phyloP scores from a whole-genome alignment of 2,329 filamentous ascomycete genomes.

The Trichothecium roseum region DNA sequence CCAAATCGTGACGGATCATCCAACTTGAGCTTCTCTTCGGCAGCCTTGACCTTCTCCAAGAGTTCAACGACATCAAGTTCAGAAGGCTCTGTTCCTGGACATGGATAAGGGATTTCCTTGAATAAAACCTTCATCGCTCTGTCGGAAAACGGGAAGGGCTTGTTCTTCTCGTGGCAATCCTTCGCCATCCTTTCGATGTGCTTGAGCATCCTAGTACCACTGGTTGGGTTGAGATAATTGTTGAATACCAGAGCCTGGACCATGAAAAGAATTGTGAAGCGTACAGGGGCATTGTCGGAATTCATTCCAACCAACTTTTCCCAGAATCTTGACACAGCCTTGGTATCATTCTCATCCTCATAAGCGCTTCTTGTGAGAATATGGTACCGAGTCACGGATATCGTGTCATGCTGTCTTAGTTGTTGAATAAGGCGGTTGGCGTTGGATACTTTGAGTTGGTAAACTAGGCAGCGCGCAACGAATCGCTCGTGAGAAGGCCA shows the following conservation, averaged over 20 bases:
- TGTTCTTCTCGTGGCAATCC: slow-evolving; percentile 12
- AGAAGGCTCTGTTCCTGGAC: slow-evolving; percentile 34
- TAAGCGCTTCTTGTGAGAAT: slow-evolving; percentile 4
- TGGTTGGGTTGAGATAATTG: slow-evolving; percentile 47
- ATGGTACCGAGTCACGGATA: slow-evolving; percentile 13
- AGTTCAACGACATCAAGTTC: slow-evolving; percentile 30
- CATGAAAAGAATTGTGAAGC: slow-evolving; percentile 48
- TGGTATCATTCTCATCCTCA: background rate
- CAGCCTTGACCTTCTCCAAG: slow-evolving; percentile 23
- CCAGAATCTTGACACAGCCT: background rate
- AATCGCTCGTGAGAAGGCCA: slow-evolving; percentile 19
- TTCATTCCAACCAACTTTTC: slow-evolving; percentile 11
- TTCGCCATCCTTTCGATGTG: slow-evolving; percentile 24
- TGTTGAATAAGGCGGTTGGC: slow-evolving; percentile 14
- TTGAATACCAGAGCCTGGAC: slow-evolving; percentile 54
- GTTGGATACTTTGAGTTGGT: slow-evolving; percentile 22
- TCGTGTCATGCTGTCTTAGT: slow-evolving; percentile 9
- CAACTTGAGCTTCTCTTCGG: slow-evolving; percentile 25
- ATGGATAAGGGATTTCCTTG: slow-evolving; percentile 41
- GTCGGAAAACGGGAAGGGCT: slow-evolving; percentile 31
- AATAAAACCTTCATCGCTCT: slow-evolving; percentile 43
- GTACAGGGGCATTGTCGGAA: slow-evolving; percentile 18
- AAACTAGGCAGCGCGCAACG: slow-evolving; percentile 33
- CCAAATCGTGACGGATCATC: slow-evolving; percentile 12
- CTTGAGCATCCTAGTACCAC: slow-evolving; percentile 34